A percentile compares a stretch with the other conserved stretches of the same genome.
phyloP scores from a whole-genome alignment of 768 basidiomycete genomes.

The Pleurotus pulmonarius region DNA sequence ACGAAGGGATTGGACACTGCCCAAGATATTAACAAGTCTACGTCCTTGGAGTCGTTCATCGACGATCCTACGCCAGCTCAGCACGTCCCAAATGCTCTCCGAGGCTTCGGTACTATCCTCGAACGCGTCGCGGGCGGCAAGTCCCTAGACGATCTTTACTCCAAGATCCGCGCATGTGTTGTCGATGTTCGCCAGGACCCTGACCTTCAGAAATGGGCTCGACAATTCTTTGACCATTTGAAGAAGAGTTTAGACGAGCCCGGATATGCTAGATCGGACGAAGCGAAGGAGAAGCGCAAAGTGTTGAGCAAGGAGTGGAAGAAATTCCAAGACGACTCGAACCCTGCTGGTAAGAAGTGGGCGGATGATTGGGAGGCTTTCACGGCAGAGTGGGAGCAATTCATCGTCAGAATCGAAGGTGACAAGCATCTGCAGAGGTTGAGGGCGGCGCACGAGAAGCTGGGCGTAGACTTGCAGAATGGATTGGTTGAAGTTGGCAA shows the following conservation, averaged over 20 bases:
- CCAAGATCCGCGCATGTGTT: slow-evolving; percentile 37
- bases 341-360: slow-evolving; percentile 45
- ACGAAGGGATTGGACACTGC: slow-evolving; percentile 47
- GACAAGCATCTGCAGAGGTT: slow-evolving; percentile 50
- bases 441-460: slow-evolving; percentile 41
- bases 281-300: slow-evolving; percentile 35
- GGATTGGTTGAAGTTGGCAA: slow-evolving; percentile 31
- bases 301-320: slow-evolving; percentile 50
- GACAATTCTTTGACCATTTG: slow-evolving; percentile 46
- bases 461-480: slow-evolving; percentile 46
- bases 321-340: slow-evolving; percentile 39
- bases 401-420: slow-evolving; percentile 39
- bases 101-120: slow-evolving; percentile 40
- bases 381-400: slow-evolving; percentile 37
- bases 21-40: slow-evolving; percentile 34
- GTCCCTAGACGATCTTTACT: slow-evolving; percentile 46
- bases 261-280: slow-evolving; percentile 51
- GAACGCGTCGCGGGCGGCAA: slow-evolving; percentile 48
- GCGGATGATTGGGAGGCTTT: slow-evolving; percentile 42
- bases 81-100: slow-evolving; percentile 52
- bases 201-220: slow-evolving; percentile 49
- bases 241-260: slow-evolving; percentile 44
- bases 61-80: slow-evolving; percentile 61
- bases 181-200: slow-evolving; percentile 49
- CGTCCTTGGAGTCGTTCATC: slow-evolving; percentile 53